Percentiles rank a stretch among this genome's conserved stretches.
Conservation (phyloP, 78 protist species). For the Chrysochromulina parva region DNA sequence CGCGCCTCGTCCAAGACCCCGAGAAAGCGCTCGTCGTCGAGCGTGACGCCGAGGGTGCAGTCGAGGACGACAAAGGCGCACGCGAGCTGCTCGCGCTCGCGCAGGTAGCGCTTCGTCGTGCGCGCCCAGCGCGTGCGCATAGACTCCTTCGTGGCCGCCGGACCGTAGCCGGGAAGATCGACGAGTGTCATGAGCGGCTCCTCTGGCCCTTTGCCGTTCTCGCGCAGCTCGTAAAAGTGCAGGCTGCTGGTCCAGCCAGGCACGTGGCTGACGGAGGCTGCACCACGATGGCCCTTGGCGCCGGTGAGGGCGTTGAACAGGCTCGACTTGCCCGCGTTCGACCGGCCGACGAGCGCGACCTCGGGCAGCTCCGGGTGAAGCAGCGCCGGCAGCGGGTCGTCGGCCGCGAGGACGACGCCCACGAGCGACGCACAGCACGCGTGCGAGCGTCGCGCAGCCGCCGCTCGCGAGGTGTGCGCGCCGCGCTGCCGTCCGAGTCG, state of each 20-base stretch:
- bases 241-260: neutral
- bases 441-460: no score
- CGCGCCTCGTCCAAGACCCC: no score
- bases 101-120: neutral
- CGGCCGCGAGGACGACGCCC: no score
- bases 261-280: neutral
- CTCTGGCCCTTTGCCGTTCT: neutral
- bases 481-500: no score
- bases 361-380: neutral
- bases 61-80: neutral
- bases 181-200: neutral
- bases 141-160: neutral
- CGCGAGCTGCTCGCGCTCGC: neutral
- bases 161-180: neutral
- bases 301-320: neutral
- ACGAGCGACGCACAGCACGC: no score
- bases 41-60: neutral
- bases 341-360: neutral
- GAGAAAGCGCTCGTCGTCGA: no score
- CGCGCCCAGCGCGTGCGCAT: neutral
- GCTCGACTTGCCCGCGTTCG: neutral
- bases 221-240: neutral
- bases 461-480: no score
- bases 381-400: no score
- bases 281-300: neutral